Evolutionary conservation across 1,284 basidiomycete genomes (phyloP).

Genomic region (Heliocybe sulcata): DNA sequence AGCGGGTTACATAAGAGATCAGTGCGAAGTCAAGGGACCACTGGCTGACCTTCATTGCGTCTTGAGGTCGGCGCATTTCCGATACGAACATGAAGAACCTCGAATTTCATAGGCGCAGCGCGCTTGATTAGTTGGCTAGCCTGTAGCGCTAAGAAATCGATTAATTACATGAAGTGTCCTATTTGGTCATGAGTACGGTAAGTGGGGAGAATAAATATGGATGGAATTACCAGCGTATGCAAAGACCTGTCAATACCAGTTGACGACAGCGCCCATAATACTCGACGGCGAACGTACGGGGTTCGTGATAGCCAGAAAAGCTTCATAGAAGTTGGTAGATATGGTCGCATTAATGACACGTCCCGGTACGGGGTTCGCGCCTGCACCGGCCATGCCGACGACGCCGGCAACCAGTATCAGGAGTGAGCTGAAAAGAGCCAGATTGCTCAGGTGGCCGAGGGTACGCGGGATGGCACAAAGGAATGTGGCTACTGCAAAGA

Average conservation of each 20-base stretch:
- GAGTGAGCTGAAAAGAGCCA: conserved; percentile 34
- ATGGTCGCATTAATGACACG: conserved; percentile 32
- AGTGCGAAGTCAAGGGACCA: neutral
- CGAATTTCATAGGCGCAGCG: conserved; percentile 2
- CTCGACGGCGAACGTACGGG: conserved; percentile 26
- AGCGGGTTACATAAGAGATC: neutral
- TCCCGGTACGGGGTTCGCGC: conserved; percentile 34
- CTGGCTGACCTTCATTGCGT: conserved; percentile 42
- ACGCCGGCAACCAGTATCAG: conserved; percentile 36
- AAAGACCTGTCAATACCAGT: conserved; percentile 31
- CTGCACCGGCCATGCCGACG: conserved; percentile 45
- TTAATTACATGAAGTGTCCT: conserved; percentile 47
- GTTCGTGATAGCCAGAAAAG: conserved; percentile 47
- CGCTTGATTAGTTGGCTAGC: neutral
- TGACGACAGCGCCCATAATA: neutral
- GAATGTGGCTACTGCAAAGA: conserved; percentile 37
- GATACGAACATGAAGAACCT: conserved; percentile 53
- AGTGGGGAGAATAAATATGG: neutral
- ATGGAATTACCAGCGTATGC: conserved; percentile 38
- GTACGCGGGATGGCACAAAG: conserved; percentile 41
- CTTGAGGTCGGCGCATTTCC: conserved; percentile 42
- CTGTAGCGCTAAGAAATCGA: neutral
- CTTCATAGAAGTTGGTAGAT: conserved; percentile 36
- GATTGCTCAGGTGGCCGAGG: conserved; percentile 35
- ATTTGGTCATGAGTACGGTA: conserved; percentile 3